Conservation (phyloP, 2,329 filamentous ascomycete genomes). For the Triangularia verruculosa region DNA sequence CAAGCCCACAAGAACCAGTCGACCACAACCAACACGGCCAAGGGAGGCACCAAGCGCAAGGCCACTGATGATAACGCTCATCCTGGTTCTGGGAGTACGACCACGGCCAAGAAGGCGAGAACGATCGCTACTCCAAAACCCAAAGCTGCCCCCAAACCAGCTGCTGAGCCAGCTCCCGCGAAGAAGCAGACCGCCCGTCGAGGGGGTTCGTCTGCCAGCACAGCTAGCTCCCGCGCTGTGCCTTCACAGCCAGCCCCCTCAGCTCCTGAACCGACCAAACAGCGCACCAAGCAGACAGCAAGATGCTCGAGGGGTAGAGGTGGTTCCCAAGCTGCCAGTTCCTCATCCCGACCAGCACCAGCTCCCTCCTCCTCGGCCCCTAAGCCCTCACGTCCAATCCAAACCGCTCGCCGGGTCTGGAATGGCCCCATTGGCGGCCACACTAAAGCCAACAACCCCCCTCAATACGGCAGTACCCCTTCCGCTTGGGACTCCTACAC, state of each 20-base stretch:
- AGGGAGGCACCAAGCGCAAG: slow-evolving; percentile 17
- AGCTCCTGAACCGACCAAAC: background rate
- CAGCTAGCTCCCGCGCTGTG: background rate
- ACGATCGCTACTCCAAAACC: background rate
- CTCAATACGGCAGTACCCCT: slow-evolving; percentile 7
- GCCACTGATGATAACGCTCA: slow-evolving; percentile 28
- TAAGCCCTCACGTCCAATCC: background rate
- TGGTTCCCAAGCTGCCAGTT: background rate
- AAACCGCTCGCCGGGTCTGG: slow-evolving; percentile 8
- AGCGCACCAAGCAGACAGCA: background rate
- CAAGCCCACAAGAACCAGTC: slow-evolving; percentile 19
- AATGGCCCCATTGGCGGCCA: background rate
- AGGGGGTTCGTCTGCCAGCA: background rate
- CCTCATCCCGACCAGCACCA: background rate
- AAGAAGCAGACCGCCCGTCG: background rate
- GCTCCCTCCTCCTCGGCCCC: background rate
- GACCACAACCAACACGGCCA: background rate
- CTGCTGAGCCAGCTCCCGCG: background rate
- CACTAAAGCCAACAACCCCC: background rate
- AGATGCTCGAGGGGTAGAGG: background rate
- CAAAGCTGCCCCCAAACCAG: background rate
- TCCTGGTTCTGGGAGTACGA: background rate
- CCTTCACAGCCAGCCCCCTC: background rate
- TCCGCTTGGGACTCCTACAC: slow-evolving; percentile 8
- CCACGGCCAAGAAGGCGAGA: slow-evolving; percentile 18